A percentile compares a stretch with the other conserved stretches of the same genome.
These are phyloP conservation scores for Limnanthes douglasii DNA, from an alignment of 345 rosid species.

Conservation along the genomic window DNA sequence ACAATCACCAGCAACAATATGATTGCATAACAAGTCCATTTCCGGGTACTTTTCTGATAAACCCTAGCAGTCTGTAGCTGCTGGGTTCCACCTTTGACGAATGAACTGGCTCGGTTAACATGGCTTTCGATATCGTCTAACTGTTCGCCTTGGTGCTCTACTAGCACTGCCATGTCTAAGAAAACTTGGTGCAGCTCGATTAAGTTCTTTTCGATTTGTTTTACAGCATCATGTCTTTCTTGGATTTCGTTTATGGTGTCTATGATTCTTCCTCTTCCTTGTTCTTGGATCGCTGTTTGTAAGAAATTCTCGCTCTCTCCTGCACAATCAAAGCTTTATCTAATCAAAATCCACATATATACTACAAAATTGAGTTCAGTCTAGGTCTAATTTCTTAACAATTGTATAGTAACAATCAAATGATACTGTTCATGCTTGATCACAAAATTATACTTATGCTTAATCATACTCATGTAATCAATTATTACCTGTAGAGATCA, in stretches of 20 bases:
- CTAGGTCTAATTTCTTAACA: neutral
- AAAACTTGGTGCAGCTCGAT: conserved; percentile 84
- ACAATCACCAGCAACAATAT: conserved; percentile 47
- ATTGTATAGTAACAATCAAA: too few relatives aligned
- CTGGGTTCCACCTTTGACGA: conserved; percentile 41
- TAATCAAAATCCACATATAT: neutral
- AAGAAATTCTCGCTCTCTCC: conserved; percentile 87
- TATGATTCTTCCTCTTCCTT: conserved; percentile 66
- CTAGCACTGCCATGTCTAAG: conserved; percentile 77
- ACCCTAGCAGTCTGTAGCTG: conserved; percentile 41
- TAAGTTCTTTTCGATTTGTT: conserved; percentile 64
- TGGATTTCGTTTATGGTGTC: conserved; percentile 75
- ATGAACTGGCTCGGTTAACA: conserved; percentile 60
- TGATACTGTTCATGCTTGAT: too few relatives aligned
- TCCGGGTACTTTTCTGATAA: conserved; percentile 60
- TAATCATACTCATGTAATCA: neutral
- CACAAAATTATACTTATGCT: too few relatives aligned
- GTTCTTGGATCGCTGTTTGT: conserved; percentile 85
- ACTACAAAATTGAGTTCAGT: conserved; percentile 4
- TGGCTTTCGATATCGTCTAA: conserved; percentile 73
- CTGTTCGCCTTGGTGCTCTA: conserved; percentile 62
- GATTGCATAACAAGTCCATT: conserved; percentile 66
- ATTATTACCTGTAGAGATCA: conserved; percentile 91
- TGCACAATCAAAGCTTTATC: conserved; percentile 10
- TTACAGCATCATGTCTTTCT: conserved; percentile 84